Base-by-base conservation (phyloP, 768 basidiomycete genomes). In the Filobasidium floriforme region DNA sequence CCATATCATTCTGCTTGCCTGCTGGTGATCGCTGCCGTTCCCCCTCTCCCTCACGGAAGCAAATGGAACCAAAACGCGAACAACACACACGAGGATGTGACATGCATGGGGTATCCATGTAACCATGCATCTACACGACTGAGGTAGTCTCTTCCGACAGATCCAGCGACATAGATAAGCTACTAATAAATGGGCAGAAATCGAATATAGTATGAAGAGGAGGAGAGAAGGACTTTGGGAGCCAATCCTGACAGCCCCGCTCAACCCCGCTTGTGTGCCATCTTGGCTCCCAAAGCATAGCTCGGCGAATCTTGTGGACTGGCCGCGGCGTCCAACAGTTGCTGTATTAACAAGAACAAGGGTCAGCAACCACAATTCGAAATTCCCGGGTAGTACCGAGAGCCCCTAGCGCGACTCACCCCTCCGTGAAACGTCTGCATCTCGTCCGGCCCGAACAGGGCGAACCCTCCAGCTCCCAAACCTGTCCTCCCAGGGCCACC, bases 341-440 rank as follows among this genome's bases (percentile, higher is more conserved):
- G 44, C 67, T 68, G n/a, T n/a, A n/a, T n/a, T n/a, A n/a, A n/a
- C n/a, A 37, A n/a, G n/a, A 7, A 32, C 61, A 62, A 6, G 11
- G 28, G 19, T 32, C 7, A 22, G 40, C 26, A n/a, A 29, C 7
- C 12, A 22, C 7, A 2, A 54, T 28, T 28, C 14, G 12, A 62
- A n/a, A 24, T 7, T 40, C 7, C 37, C 12, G 26, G 11, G 10
- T 12, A 6, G 61, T 41, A 26, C 14, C 7, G 19, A 28, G 14
- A 26, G 19, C 4, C 10, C 28, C 22, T n/a, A 12, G 37, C 15
- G 26, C 24, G 11, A 68, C 67, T 61, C 55, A 68, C 67, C 14
- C 77, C 77, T 24, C 77, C 77, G 66, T 72, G 69, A 59, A 72
- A 76, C 7, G 77, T 78, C 37, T 70, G 60, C 69, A 78, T 75